Evolutionary conservation across 2,329 filamentous ascomycete species (phyloP).

Genomic region (Monascus ruber): DNA sequence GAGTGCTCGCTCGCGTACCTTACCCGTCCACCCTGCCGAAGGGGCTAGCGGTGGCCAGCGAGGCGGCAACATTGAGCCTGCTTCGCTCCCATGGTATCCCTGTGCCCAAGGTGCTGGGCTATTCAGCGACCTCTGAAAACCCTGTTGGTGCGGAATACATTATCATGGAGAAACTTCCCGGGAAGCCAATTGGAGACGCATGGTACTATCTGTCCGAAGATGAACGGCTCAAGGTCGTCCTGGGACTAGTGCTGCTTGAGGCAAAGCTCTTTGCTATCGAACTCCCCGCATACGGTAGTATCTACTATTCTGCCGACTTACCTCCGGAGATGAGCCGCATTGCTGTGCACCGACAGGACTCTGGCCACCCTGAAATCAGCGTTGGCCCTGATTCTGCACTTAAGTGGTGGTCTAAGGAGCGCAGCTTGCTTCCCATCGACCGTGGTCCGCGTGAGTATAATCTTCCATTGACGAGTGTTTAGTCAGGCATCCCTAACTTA

Average conservation of each 20-base stretch:
- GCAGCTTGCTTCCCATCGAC: slow-evolving; percentile 3
- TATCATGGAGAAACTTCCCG: slow-evolving; percentile 25
- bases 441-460: slow-evolving; percentile 6
- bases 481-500: background rate
- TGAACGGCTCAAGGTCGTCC: slow-evolving; percentile 5
- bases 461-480: too few species aligned
- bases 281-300: slow-evolving; percentile 10
- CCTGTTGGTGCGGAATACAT: slow-evolving; percentile 30
- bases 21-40: slow-evolving; percentile 16
- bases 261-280: slow-evolving; percentile 5
- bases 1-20: slow-evolving; percentile 14
- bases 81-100: slow-evolving; percentile 20
- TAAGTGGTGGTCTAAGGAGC: slow-evolving; percentile 7
- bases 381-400: slow-evolving; percentile 5
- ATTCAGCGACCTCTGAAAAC: slow-evolving; percentile 23
- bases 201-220: slow-evolving; percentile 17
- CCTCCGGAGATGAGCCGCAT: background rate
- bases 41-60: slow-evolving; percentile 21
- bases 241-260: slow-evolving; percentile 11
- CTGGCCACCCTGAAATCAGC: background rate
- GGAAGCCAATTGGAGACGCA: slow-evolving; percentile 17
- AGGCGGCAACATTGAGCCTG: slow-evolving; percentile 29
- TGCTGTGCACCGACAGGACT: background rate
- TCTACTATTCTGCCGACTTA: slow-evolving; percentile 10
- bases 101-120: slow-evolving; percentile 23